Evolutionary conservation across 768 basidiomycete species (phyloP), one percentile per base, ranked within the genome.

Genomic region (Mrakia gelida): DNA sequence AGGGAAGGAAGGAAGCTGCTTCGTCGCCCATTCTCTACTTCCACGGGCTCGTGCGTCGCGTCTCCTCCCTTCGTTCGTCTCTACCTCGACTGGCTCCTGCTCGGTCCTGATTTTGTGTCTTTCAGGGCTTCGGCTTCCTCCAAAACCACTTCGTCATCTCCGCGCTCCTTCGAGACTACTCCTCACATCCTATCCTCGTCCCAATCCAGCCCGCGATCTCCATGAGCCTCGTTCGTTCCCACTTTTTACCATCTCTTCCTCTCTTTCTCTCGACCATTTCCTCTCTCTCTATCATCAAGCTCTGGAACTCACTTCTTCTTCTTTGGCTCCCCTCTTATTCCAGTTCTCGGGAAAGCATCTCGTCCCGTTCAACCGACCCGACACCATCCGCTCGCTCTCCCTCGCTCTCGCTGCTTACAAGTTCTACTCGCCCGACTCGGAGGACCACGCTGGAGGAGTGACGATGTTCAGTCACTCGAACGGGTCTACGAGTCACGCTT

Each of bases 381-480:
- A 91, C 80, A 89, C 89, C 79, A 88, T 90, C 3, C 81, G 86
- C 32, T 85, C 86, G 41, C 83, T 97, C 32, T 85, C 94, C 49
- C 83, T 94, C 59, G 83, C 84, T 45, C 83, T 88, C 76, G 87
- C 93, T 75, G 91, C 90, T 28, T 94, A 92, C 90, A 90, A 87
- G 0, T 80, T 85, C 23, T 80, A 84, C 34, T 26, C 79, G 4
- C 38, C 16, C 32, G 11, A 45, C 32, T 34, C 23, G 45, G 28
- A 75, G 78, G 87, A n/a, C 28, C 59, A 59, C 26, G 4, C 67
- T 0, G 67, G 85, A 61, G 94, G 94, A 0, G 86, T 95, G 23
- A 91, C 90, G 0, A 84, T 96, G 80, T 80, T 96, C 75, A 94
- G 92, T 83, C 95, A 97, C 85, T 95, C 93, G 73, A 95, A 96